Base-by-base conservation (phyloP, 1,284 basidiomycete genomes). In the Volvariella volvacea region DNA sequence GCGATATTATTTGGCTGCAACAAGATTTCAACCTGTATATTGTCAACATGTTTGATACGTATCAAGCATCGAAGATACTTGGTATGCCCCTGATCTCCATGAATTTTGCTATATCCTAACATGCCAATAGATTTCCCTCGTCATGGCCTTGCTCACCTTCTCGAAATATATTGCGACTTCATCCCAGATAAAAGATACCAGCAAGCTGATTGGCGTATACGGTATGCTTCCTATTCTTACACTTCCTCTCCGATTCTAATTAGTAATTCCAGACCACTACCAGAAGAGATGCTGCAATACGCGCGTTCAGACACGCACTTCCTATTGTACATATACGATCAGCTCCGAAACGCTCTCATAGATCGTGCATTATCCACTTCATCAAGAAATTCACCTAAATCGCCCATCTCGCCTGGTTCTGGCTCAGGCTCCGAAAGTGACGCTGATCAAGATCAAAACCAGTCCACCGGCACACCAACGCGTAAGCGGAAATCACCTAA, bases 251-350 rank as follows among this genome's bases (percentile, higher is more conserved):
- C 34, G 34, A 36, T 36, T 32, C 37, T 17, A 51, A 14, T 52
- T 40, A 19, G 44, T 33, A 25, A 32, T 9, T 30, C 3, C 50
- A 83, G 89, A 39, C 95, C 95, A 0, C 66, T 99, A 7, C 88
- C 93, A 0, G 65, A 78, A 37, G 91, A 91, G 54, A 96, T 98
- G 93, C 66, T 92, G 22, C 71, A 78, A 45, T 99, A 99, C 60
- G 95, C 95, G 1, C 84, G 93, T 16, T 89, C 90, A 3, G 95
- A 99, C 62, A 99, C 95, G 0, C 95, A 99, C 62, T 96, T 88
- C 65, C 75, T 99, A 1, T 72, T 98, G 16, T 92, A 81, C 65
- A 83, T 98, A 55, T 98, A 95, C 64, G 93, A 98, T 65, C 80
- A 83, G 51, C 76, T 98, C n/a, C 86, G 92, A 4, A 85, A 89